These are phyloP conservation scores for Glaciozyma antarctica DNA, from an alignment of 768 basidiomycete genomes.

Conservation along the genomic window DNA sequence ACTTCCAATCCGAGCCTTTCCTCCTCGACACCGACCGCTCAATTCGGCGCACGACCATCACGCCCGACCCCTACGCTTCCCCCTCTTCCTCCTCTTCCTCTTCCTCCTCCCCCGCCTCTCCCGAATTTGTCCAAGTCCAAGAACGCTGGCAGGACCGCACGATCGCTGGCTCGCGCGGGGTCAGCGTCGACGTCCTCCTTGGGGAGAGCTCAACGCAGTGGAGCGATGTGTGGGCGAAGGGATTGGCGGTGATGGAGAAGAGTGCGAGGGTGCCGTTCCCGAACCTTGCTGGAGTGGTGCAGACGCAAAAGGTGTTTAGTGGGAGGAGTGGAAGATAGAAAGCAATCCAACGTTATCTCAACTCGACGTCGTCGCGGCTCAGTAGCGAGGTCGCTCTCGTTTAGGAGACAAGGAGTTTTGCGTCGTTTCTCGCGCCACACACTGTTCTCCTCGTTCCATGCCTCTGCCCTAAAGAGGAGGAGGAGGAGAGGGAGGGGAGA, in stretches of 20 bases:
- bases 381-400: too few relatives aligned
- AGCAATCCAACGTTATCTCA: too few relatives aligned
- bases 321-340: too few relatives aligned
- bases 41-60: conserved; percentile 15
- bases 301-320: too few relatives aligned
- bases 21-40: conserved; percentile 13
- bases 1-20: background rate
- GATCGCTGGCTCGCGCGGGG: background rate
- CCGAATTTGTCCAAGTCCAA: background rate
- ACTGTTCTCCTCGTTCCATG: too few relatives aligned
- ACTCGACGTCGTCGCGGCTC: too few relatives aligned
- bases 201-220: background rate
- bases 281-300: too few relatives aligned
- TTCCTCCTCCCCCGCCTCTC: background rate
- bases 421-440: too few relatives aligned
- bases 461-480: too few relatives aligned
- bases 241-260: background rate
- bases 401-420: too few relatives aligned
- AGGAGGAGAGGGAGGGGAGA: too few relatives aligned
- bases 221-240: background rate
- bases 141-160: background rate
- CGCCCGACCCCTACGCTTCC: background rate
- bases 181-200: background rate
- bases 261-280: too few relatives aligned
- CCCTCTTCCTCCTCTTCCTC: background rate